A percentile compares a stretch with the other conserved stretches of the same genome.
Conservation (phyloP, 2,329 filamentous ascomycete genomes). For the Podosphaera aphanis region DNA sequence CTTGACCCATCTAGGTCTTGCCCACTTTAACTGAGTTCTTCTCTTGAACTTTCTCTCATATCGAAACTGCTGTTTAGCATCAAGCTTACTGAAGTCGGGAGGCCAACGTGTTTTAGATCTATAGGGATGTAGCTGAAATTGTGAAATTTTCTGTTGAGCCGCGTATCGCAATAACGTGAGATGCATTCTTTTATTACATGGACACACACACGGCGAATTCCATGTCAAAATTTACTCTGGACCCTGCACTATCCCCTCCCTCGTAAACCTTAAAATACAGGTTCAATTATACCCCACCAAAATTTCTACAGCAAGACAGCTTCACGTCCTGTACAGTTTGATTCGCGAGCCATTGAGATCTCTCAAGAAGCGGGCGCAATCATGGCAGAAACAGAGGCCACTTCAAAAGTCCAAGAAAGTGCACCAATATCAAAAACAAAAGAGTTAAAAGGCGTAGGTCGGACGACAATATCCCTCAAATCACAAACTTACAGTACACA, state of each 20-base stretch:
- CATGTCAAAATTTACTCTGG: no score
- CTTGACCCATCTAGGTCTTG: slow-evolving; percentile 40
- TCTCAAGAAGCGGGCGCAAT: slow-evolving; percentile 8
- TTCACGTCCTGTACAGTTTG: no score
- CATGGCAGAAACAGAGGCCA: slow-evolving; percentile 21
- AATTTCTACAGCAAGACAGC: not conserved
- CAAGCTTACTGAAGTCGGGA: slow-evolving; percentile 48
- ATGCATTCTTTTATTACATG: slow-evolving; percentile 19
- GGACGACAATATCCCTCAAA: slow-evolving; percentile 7
- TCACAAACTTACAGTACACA: slow-evolving; percentile 2
- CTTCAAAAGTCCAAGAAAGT: slow-evolving; percentile 24
- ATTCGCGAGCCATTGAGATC: not conserved
- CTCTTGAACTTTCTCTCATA: slow-evolving; percentile 62
- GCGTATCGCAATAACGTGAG: slow-evolving; percentile 22
- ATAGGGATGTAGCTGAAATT: slow-evolving; percentile 29
- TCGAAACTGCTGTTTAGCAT: slow-evolving; percentile 48
- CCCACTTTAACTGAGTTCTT: slow-evolving; percentile 35
- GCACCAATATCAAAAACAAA: slow-evolving; percentile 33
- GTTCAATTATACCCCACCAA: not conserved
- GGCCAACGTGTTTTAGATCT: slow-evolving; percentile 54
- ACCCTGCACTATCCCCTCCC: not conserved
- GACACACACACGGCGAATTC: no score
- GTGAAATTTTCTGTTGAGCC: slow-evolving; percentile 15
- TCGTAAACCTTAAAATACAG: slow-evolving; percentile 1
- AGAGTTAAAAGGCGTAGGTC: slow-evolving; percentile 32